Conservation (phyloP, 805 yeast species). For the Saturnispora hagleri region DNA sequence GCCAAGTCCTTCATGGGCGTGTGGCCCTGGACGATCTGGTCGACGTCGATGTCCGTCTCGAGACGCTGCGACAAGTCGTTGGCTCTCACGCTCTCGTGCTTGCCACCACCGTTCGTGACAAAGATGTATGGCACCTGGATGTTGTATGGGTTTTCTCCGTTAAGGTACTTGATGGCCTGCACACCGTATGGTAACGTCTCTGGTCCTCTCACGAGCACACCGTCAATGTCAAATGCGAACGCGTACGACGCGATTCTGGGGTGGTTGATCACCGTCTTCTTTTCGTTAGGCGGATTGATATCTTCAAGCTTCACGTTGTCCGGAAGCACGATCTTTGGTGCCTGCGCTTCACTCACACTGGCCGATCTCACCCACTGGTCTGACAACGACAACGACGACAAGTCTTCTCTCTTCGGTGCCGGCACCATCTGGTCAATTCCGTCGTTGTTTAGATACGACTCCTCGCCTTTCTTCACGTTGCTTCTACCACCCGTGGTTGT, state of each 20-base stretch:
- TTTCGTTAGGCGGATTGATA: slow-evolving; percentile 28
- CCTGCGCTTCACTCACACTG: slow-evolving; percentile 33
- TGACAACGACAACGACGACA: slow-evolving; percentile 56
- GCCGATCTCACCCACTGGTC: slow-evolving; percentile 50
- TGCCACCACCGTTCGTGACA: slow-evolving; percentile 91
- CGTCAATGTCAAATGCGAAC: slow-evolving; percentile 89
- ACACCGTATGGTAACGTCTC: slow-evolving; percentile 74
- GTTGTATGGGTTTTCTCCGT: slow-evolving; percentile 69
- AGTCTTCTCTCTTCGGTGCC: slow-evolving; percentile 49
- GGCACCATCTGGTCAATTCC: slow-evolving; percentile 65
- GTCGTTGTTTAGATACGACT: slow-evolving; percentile 59
- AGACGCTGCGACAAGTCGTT: slow-evolving; percentile 58
- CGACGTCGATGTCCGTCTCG: slow-evolving; percentile 51
- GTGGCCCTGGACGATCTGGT: slow-evolving; percentile 86
- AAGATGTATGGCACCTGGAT: slow-evolving; percentile 75
- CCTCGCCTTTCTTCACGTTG: slow-evolving; percentile 7
- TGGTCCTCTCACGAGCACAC: slow-evolving; percentile 81
- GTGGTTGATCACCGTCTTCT: slow-evolving; percentile 53
- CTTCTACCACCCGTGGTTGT: slow-evolving; percentile 7
- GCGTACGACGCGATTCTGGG: slow-evolving; percentile 73
- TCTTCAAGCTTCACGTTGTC: background rate
- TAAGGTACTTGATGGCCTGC: slow-evolving; percentile 60
- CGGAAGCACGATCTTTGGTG: background rate
- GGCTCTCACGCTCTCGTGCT: slow-evolving; percentile 67
- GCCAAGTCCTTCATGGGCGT: slow-evolving; percentile 87